Evolutionary conservation across 2,329 filamentous ascomycete species (phyloP).

Genomic region (Parasarocladium wereldwijsianum): DNA sequence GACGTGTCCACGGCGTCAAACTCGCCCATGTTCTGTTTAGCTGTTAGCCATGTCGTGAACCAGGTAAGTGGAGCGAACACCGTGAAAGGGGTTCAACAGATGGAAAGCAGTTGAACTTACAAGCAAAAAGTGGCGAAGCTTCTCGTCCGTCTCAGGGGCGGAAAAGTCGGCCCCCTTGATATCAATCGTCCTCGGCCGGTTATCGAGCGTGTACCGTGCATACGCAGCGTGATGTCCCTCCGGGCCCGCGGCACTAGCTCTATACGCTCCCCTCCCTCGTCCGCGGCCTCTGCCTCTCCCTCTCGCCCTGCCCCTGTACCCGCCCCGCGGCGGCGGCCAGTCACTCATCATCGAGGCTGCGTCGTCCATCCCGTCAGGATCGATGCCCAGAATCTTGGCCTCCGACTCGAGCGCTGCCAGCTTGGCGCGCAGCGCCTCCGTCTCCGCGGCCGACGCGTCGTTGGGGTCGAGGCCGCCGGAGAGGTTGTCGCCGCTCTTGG

Average conservation of each 20-base stretch:
- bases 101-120: constrained; percentile 26
- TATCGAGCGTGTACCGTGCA: constrained; percentile 56
- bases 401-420: constrained; percentile 61
- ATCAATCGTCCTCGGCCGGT: constrained; percentile 54
- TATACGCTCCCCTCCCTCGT: constrained; percentile 21
- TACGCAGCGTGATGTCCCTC: constrained; percentile 39
- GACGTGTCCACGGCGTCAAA: constrained; percentile 42
- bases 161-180: constrained; percentile 51
- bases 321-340: constrained; percentile 17
- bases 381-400: constrained; percentile 53
- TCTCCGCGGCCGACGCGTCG: constrained; percentile 27
- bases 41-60: constrained; percentile 1
- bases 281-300: constrained; percentile 20
- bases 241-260: constrained; percentile 23
- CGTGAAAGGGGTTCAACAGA: not conserved
- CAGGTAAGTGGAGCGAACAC: not conserved
- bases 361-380: constrained; percentile 36
- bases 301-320: constrained; percentile 22
- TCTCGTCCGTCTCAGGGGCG: constrained; percentile 48
- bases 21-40: constrained; percentile 18
- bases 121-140: constrained; percentile 55
- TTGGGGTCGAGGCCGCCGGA: constrained; percentile 11
- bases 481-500: constrained; percentile 16
- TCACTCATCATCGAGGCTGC: constrained; percentile 15
- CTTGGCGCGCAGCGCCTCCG: constrained; percentile 54